Evolutionary conservation across 495 filamentous ascomycete genomes (phyloP), one percentile per base, ranked within the genome.

Genomic region (Tricharina praecox): DNA sequence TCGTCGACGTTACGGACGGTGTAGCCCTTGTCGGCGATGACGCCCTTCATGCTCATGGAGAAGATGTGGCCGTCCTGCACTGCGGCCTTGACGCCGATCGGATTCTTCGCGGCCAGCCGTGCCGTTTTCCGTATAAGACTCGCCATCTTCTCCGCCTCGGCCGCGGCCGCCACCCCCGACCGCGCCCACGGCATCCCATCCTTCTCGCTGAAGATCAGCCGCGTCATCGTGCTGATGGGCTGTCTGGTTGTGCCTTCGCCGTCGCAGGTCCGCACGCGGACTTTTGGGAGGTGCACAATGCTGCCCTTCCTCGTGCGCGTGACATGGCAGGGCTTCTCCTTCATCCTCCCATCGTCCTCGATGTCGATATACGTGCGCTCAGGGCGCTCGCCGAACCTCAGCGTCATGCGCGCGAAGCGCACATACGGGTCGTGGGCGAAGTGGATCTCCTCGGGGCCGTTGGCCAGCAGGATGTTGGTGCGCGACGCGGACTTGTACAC

Each of bases 391-490:
- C 55, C 56, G 9, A 59, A 59, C 1, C 56, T 45, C 41, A 59
- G 34, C 1, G 56, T 59, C 30, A 59, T 50, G 18, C 56, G 24
- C 7, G 55, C 56, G 15, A 59, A 59, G 3, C 56, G 48, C 0
- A 59, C 45, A 33, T 59, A 59, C 2, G 56, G 51, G 36, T 59
- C 56, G 34, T 59, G 56, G 46, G 48, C 47, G 38, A 59, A 59
- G 1, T 20, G 15, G 5, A 59, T 50, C 4, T 52, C 52, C 24
- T 51, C 45, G 8, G 58, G 51, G 11, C 55, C 52, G 21, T 38
- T 47, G 11, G 56, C 44, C 2, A 24, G 51, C 30, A 51, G 30
- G 1, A 59, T 47, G 21, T 48, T 20, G 4, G 43, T 48, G 13
- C 59, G 59, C 0, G 45, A 33, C 16, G 52, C 56, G 19, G 44